These are phyloP conservation scores for Penicillium capsulatum DNA, from an alignment of 2,329 filamentous ascomycete species.

Conservation along the genomic window DNA sequence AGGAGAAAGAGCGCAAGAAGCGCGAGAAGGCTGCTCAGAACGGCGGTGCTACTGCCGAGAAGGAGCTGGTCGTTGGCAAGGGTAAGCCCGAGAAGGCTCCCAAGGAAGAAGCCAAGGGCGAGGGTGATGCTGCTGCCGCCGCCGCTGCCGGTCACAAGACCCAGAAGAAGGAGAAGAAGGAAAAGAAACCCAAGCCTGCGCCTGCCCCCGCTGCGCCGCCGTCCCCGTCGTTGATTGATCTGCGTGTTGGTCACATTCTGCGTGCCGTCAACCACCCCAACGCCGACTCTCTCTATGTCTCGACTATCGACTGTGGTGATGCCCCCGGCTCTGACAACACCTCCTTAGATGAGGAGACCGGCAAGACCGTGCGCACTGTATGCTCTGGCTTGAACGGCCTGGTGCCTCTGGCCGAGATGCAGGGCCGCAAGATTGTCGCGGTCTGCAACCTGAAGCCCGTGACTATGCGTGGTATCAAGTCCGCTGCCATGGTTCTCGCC, in stretches of 20 bases:
- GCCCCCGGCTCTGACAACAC: constrained; percentile 81
- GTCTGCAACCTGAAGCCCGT: constrained; percentile 98
- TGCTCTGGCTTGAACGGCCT: constrained; percentile 96
- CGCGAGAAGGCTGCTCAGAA: constrained; percentile 69
- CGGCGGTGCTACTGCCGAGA: constrained; percentile 22
- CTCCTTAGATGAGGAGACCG: constrained; percentile 70
- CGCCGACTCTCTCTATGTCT: constrained; percentile 91
- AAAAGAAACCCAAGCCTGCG: constrained; percentile 81
- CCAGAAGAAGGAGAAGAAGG: constrained; percentile 67
- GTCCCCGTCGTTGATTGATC: constrained; percentile 82
- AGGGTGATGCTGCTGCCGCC: constrained; percentile 42
- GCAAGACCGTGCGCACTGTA: constrained; percentile 86
- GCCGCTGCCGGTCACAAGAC: constrained; percentile 41
- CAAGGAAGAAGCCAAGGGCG: constrained; percentile 47
- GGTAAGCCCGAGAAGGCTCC: constrained; percentile 42
- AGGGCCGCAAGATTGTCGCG: constrained; percentile 87
- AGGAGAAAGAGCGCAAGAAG: constrained; percentile 94
- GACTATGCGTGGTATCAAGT: constrained; percentile 91
- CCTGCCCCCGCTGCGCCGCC: constrained; percentile 68
- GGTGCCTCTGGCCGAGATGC: constrained; percentile 91
- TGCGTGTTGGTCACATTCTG: constrained; percentile 94
- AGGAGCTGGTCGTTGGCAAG: constrained; percentile 38
- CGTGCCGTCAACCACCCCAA: constrained; percentile 95
- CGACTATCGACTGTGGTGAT: constrained; percentile 92
- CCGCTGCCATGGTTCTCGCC: constrained; percentile 85